A percentile compares a stretch with the other conserved stretches of the same genome.
Evolutionary conservation across 148 eudicot genomes (phyloP).

Genomic region (Chenopodium album): DNA sequence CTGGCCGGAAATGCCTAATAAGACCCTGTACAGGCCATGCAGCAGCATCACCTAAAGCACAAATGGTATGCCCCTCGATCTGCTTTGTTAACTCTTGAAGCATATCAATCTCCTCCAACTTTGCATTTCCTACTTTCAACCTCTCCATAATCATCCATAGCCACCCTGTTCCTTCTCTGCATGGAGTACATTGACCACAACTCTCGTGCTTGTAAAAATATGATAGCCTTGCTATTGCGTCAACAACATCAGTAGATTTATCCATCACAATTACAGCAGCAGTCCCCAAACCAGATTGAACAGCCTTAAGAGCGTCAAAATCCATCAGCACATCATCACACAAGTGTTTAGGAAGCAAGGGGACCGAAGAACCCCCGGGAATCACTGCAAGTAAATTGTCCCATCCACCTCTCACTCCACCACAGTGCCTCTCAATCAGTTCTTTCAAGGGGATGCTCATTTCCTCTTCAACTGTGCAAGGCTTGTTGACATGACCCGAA

Average conservation of each 20-base stretch:
- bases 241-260: conserved; percentile 88
- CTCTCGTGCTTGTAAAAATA: conserved; percentile 95
- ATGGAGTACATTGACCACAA: conserved; percentile 93
- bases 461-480: conserved; percentile 97
- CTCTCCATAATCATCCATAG: conserved; percentile 88
- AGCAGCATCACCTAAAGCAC: conserved; percentile 97
- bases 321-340: conserved; percentile 97
- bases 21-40: conserved; percentile 99
- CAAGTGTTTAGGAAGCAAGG: conserved; percentile 68
- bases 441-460: conserved; percentile 93
- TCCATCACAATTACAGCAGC: conserved; percentile 98
- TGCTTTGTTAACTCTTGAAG: conserved; percentile 96
- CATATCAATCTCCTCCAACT: conserved; percentile 94
- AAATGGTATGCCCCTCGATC: conserved; percentile 94
- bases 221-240: conserved; percentile 87
- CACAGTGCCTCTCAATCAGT: conserved; percentile 91
- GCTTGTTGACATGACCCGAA: conserved; percentile 95
- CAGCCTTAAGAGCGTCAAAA: conserved; percentile 94
- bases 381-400: conserved; percentile 91
- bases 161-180: conserved; percentile 95
- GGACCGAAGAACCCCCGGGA: conserved; percentile 96
- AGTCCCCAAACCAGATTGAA: conserved; percentile 77
- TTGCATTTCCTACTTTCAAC: conserved; percentile 85
- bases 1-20: conserved; percentile 91
- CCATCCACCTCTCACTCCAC: conserved; percentile 97